A percentile compares a stretch with the other conserved stretches of the same genome.
phyloP scores from a whole-genome alignment of 1,284 basidiomycete genomes.

The Irpex sp. region DNA sequence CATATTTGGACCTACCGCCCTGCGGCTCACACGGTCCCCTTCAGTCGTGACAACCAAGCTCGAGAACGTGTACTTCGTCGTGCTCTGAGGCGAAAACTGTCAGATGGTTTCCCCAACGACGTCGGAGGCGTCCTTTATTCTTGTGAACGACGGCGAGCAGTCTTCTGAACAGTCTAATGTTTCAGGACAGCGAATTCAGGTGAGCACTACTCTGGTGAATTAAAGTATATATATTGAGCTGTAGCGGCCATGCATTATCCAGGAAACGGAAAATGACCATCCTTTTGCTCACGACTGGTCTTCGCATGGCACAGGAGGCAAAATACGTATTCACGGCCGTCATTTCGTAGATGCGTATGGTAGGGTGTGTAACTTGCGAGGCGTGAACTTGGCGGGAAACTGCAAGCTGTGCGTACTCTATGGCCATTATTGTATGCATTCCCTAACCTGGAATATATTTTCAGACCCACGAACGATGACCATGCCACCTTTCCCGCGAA shows the following conservation, averaged over 20 bases:
- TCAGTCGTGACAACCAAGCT: not conserved
- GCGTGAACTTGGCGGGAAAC: constrained; percentile 81
- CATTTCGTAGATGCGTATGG: constrained; percentile 79
- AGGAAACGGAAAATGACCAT: not conserved
- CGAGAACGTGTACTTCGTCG: not conserved
- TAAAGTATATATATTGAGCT: not conserved
- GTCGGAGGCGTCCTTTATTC: constrained; percentile 10
- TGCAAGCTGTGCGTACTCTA: constrained; percentile 69
- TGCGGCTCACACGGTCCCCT: not conserved
- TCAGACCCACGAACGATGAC: constrained; percentile 61
- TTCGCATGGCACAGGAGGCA: constrained; percentile 48
- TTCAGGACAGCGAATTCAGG: not conserved
- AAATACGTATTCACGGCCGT: constrained; percentile 56
- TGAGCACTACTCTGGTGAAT: not conserved
- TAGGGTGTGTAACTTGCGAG: constrained; percentile 72
- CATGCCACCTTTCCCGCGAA: constrained; percentile 62
- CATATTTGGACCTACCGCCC: not conserved
- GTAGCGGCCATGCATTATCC: too few species aligned
- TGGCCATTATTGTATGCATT: not conserved
- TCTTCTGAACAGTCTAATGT: not conserved
- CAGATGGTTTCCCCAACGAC: constrained; percentile 6
- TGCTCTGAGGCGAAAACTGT: not conserved
- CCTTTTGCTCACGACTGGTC: constrained; percentile 79
- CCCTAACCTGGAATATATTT: constrained; percentile 1
- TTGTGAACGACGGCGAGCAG: constrained; percentile 4